Conservation (phyloP, 164 flowering plant species). For the Magnolia officinalis region DNA sequence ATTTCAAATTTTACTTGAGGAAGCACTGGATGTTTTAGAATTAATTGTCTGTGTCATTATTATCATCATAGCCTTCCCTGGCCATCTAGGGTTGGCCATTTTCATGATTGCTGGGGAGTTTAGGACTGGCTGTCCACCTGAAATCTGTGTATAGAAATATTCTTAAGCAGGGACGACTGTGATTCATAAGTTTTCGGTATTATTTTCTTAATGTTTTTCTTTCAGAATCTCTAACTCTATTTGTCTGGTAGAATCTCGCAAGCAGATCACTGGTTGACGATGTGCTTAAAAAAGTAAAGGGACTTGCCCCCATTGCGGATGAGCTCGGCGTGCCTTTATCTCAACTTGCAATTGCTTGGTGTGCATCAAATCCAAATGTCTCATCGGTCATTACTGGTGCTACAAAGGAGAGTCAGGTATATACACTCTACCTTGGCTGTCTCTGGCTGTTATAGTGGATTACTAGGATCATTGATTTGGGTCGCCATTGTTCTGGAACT, state of each 20-base stretch:
- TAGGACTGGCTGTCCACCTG: too few species aligned
- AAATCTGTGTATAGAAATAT: too few species aligned
- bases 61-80: too few species aligned
- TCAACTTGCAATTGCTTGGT: slow-evolving; percentile 99
- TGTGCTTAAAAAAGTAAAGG: slow-evolving; percentile 79
- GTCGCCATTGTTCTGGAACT: background rate
- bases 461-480: background rate
- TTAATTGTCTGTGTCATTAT: too few species aligned
- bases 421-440: slow-evolving; percentile 10
- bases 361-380: slow-evolving; percentile 94
- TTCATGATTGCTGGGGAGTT: too few species aligned
- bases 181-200: background rate
- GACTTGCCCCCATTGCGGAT: slow-evolving; percentile 86
- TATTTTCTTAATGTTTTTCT: background rate
- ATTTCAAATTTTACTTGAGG: too few species aligned
- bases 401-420: slow-evolving; percentile 89
- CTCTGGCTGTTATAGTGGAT: background rate
- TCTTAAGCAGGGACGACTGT: background rate
- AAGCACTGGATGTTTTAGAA: too few species aligned
- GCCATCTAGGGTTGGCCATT: too few species aligned
- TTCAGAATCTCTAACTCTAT: background rate
- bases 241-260: slow-evolving; percentile 71
- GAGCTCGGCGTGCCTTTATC: slow-evolving; percentile 83
- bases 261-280: slow-evolving; percentile 88
- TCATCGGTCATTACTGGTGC: slow-evolving; percentile 98